A percentile compares a stretch with the other conserved stretches of the same genome.
Conservation (phyloP, 2,329 filamentous ascomycete genomes). For the Cladobotryum mycophilum region DNA sequence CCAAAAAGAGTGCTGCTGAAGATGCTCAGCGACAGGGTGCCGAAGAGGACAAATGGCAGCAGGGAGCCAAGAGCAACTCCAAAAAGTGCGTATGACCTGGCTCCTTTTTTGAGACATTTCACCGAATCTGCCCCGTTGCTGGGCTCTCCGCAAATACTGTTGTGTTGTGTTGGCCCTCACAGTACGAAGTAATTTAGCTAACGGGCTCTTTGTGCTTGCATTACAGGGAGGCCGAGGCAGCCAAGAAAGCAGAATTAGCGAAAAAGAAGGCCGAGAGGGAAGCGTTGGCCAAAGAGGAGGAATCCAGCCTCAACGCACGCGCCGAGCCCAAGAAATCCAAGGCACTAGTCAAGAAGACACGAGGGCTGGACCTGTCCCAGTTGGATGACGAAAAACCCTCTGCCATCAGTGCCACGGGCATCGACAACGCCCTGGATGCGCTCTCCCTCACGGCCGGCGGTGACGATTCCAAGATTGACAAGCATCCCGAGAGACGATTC, state of each 20-base stretch:
- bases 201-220: background rate
- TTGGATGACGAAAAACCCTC: slow-evolving; percentile 59
- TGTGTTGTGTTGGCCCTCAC: too few species aligned
- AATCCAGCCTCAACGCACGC: slow-evolving; percentile 55
- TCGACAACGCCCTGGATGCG: slow-evolving; percentile 90
- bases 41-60: slow-evolving; percentile 74
- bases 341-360: slow-evolving; percentile 60
- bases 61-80: slow-evolving; percentile 74
- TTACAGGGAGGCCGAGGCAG: slow-evolving; percentile 31
- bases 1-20: slow-evolving; percentile 67
- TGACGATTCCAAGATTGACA: slow-evolving; percentile 68
- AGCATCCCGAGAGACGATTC: slow-evolving; percentile 81
- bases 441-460: slow-evolving; percentile 56
- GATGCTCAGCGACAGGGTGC: slow-evolving; percentile 58
- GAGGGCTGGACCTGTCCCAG: slow-evolving; percentile 67
- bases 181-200: background rate
- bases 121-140: background rate
- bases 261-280: slow-evolving; percentile 95
- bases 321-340: slow-evolving; percentile 62
- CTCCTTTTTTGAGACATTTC: slow-evolving; percentile 3
- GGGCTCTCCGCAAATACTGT: background rate
- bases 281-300: slow-evolving; percentile 75
- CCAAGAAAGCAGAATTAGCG: slow-evolving; percentile 74
- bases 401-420: slow-evolving; percentile 74
- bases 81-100: slow-evolving; percentile 67